Evolutionary conservation across 2,329 filamentous ascomycete species (phyloP).

Genomic region (Colletotrichum sp.): DNA sequence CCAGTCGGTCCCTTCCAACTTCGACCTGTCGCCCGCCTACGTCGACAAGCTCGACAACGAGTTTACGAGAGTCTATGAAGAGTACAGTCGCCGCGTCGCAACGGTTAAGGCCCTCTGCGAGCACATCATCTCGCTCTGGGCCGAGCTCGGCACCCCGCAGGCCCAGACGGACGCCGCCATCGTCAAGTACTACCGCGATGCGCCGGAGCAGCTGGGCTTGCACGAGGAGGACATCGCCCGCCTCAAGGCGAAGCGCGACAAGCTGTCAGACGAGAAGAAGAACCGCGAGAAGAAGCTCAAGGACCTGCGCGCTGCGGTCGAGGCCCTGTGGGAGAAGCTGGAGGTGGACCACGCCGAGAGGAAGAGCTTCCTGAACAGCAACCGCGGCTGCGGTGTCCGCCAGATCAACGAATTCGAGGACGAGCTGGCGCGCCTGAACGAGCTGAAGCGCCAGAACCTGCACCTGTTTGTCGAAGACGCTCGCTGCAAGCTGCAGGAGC

Average conservation of each 20-base stretch:
- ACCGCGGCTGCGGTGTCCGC: conserved; percentile 88
- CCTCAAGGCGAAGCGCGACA: conserved; percentile 77
- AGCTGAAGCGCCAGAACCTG: conserved; percentile 93
- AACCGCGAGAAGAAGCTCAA: conserved; percentile 77
- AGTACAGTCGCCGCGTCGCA: conserved; percentile 84
- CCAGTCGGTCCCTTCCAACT: conserved; percentile 77
- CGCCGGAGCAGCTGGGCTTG: conserved; percentile 91
- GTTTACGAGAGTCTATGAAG: conserved; percentile 94
- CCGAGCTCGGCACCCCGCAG: conserved; percentile 91
- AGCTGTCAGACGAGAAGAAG: conserved; percentile 87
- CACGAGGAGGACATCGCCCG: conserved; percentile 84
- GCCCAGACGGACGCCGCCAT: conserved; percentile 88
- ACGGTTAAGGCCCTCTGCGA: conserved; percentile 78
- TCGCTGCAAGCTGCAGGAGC: conserved; percentile 85
- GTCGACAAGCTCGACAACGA: conserved; percentile 86
- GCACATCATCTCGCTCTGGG: conserved; percentile 93
- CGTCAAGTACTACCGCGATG: conserved; percentile 86
- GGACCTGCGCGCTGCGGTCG: conserved; percentile 79
- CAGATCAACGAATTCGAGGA: conserved; percentile 97
- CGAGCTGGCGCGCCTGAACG: conserved; percentile 83
- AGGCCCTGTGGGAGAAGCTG: conserved; percentile 86
- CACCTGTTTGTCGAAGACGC: conserved; percentile 97
- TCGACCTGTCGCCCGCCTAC: conserved; percentile 92
- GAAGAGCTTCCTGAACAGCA: conserved; percentile 83
- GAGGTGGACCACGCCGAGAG: conserved; percentile 82